These are phyloP conservation scores for Mycena latifolia DNA, from an alignment of 768 basidiomycete species.

Conservation along the genomic window DNA sequence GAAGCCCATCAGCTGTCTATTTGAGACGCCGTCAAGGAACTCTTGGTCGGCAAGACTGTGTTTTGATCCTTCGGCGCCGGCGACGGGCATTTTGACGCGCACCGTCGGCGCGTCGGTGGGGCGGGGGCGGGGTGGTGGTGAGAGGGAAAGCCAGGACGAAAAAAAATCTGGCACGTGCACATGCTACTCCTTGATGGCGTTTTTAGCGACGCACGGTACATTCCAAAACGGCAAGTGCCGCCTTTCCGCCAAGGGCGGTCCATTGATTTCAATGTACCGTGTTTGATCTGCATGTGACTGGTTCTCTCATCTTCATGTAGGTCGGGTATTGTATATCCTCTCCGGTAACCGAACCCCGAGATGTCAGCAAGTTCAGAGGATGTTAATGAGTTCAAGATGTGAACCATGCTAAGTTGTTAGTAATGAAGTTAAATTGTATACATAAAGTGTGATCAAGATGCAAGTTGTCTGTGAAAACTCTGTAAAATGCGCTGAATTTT, in stretches of 20 bases:
- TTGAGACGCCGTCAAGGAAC: background rate
- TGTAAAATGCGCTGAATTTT: too few species aligned
- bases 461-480: too few species aligned
- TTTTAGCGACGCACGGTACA: background rate
- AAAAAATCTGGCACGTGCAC: background rate
- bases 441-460: too few species aligned
- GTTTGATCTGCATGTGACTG: background rate
- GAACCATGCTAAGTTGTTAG: too few species aligned
- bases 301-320: too few species aligned
- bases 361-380: too few species aligned
- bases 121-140: background rate
- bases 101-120: too few species aligned
- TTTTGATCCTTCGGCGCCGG: background rate
- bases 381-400: too few species aligned
- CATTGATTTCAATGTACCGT: background rate
- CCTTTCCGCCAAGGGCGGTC: background rate
- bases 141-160: background rate
- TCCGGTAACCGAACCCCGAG: too few species aligned
- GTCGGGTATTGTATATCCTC: too few species aligned
- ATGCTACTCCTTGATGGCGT: background rate
- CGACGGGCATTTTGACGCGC: background rate
- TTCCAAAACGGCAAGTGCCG: background rate
- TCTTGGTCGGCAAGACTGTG: slow-evolving; percentile 3
- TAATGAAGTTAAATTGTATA: too few species aligned
- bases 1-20: background rate